These are phyloP conservation scores for Apiospora malaysiana DNA, from an alignment of 2,329 filamentous ascomycete genomes.

Conservation along the genomic window DNA sequence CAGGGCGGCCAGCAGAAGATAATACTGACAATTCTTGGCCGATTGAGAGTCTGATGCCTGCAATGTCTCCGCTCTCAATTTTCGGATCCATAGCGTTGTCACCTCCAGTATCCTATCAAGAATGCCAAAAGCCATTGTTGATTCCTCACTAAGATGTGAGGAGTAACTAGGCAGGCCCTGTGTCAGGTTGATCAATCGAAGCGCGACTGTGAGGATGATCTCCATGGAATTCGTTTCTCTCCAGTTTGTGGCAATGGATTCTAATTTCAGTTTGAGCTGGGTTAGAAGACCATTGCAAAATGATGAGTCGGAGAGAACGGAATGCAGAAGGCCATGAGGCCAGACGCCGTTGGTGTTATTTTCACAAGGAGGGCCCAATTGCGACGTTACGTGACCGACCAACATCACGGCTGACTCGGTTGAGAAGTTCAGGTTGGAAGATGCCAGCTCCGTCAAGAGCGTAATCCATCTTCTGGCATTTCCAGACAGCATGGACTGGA, in stretches of 20 bases:
- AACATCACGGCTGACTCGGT: conserved; percentile 55
- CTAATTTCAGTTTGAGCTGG: conserved; percentile 51
- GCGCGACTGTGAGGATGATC: conserved; percentile 55
- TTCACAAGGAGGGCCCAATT: conserved; percentile 56
- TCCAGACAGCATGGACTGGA: conserved; percentile 54
- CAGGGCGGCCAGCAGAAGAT: conserved; percentile 59
- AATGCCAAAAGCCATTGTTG: conserved; percentile 35
- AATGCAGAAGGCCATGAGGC: conserved; percentile 53
- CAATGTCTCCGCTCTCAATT: conserved; percentile 52
- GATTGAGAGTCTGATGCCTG: conserved; percentile 43
- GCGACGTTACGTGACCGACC: conserved; percentile 56
- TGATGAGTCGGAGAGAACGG: conserved; percentile 50
- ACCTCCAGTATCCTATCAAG: conserved; percentile 49
- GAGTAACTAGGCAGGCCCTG: conserved; percentile 5
- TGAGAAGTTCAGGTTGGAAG: conserved; percentile 65
- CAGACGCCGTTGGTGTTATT: conserved; percentile 29
- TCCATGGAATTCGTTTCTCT: conserved; percentile 65
- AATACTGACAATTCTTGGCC: conserved; percentile 47
- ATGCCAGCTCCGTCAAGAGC: conserved; percentile 56
- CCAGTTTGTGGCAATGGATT: conserved; percentile 59
- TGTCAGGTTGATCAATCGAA: conserved; percentile 45
- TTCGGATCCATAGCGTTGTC: conserved; percentile 55
- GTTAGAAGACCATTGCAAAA: conserved; percentile 56
- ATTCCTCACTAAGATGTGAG: conserved; percentile 19
- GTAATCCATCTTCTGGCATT: conserved; percentile 54